phyloP scores from a whole-genome alignment of 495 filamentous ascomycete genomes.

The Aspergillus nidulans region DNA sequence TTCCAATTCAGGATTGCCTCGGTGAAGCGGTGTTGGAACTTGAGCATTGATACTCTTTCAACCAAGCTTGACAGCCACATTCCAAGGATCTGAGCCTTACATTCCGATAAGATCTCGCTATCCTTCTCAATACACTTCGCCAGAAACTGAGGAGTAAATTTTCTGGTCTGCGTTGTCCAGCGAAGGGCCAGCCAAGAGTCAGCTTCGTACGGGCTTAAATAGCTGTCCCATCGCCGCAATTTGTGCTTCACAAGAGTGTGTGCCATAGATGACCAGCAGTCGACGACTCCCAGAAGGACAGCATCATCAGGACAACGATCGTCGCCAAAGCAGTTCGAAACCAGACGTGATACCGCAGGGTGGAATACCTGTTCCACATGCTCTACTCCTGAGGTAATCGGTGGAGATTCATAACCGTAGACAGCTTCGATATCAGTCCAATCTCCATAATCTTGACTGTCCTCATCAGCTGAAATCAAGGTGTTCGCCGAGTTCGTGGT shows the following conservation, averaged over 20 bases:
- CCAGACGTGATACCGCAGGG: slow-evolving; percentile 49
- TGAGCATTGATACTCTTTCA: slow-evolving; percentile 61
- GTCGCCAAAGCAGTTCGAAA: slow-evolving; percentile 67
- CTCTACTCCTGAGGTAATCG: slow-evolving; percentile 22
- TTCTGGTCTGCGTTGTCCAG: slow-evolving; percentile 59
- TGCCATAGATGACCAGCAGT: slow-evolving; percentile 58
- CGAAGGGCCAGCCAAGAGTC: slow-evolving; percentile 61
- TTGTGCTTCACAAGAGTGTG: slow-evolving; percentile 43
- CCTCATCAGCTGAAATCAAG: slow-evolving; percentile 43
- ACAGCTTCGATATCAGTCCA: slow-evolving; percentile 54
- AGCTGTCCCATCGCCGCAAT: slow-evolving; percentile 52
- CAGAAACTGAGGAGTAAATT: slow-evolving; percentile 59
- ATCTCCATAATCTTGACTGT: slow-evolving; percentile 74
- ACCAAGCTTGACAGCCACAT: slow-evolving; percentile 60
- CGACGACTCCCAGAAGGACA: slow-evolving; percentile 50
- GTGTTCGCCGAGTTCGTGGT: slow-evolving; percentile 2
- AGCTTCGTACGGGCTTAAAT: slow-evolving; percentile 50
- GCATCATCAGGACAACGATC: slow-evolving; percentile 55
- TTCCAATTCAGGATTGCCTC: slow-evolving; percentile 50
- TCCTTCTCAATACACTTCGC: slow-evolving; percentile 52
- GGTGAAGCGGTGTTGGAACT: slow-evolving; percentile 63
- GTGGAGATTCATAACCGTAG: slow-evolving; percentile 30
- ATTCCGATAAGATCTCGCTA: slow-evolving; percentile 32
- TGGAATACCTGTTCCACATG: slow-evolving; percentile 44
- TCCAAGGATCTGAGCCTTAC: slow-evolving; percentile 46